phyloP scores from a whole-genome alignment of 2,329 filamentous ascomycete species.

The Hypomyces rosellus region DNA sequence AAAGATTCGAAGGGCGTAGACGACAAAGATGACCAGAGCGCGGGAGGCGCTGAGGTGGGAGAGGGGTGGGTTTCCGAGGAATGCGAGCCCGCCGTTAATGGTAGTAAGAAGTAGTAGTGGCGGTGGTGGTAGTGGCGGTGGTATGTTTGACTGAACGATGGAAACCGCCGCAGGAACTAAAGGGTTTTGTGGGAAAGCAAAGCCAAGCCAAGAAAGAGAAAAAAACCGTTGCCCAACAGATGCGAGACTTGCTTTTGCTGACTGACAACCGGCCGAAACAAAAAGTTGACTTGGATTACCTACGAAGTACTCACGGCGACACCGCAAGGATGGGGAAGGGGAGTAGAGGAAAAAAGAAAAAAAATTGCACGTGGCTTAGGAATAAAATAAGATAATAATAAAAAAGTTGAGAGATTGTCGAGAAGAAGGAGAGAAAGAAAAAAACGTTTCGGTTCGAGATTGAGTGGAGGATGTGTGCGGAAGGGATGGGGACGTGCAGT shows the following conservation, averaged over 20 bases:
- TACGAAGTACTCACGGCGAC: no score
- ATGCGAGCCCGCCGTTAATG: not conserved
- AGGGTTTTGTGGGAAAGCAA: no score
- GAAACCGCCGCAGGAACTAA: no score
- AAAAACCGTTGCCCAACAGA: no score
- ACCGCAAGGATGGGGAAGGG: not conserved
- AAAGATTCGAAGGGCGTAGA: not conserved
- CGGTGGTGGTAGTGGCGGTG: no score
- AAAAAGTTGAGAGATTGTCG: not conserved
- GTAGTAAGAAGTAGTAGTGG: no score
- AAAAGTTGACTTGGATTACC: no score
- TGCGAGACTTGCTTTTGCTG: no score
- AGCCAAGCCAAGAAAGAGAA: no score
- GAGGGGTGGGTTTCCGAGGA: not conserved
- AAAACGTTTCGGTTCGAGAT: not conserved
- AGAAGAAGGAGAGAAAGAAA: not conserved
- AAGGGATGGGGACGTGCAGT: no score
- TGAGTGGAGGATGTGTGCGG: no score
- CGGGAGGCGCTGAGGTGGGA: conserved; percentile 1
- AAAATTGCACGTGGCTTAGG: not conserved
- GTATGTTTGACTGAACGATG: not conserved
- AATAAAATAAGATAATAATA: not conserved
- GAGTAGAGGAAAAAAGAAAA: not conserved
- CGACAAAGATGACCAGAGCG: not conserved
- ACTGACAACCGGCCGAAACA: no score